Evolutionary conservation across 805 yeast species (phyloP).

Genomic region (Cyberlindnera amylophila): DNA sequence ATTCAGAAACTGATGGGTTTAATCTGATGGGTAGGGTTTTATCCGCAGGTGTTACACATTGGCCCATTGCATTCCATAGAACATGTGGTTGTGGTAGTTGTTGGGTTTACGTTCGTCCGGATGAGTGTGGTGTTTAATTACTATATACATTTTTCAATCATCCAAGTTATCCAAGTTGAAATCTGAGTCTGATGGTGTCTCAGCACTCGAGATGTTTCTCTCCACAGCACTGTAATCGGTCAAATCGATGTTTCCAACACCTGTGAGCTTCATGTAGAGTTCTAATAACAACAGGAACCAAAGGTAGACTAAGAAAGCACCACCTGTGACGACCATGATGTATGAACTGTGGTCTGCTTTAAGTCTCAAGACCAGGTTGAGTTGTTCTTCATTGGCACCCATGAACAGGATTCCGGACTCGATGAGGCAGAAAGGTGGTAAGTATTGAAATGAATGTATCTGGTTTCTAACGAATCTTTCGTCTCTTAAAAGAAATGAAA

Average conservation of each 20-base stretch:
- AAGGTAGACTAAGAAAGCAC: conserved; percentile 66
- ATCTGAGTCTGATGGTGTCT: conserved; percentile 17
- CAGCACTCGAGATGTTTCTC: conserved; percentile 7
- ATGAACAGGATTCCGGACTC: conserved; percentile 80
- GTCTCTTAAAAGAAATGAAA: conserved; percentile 71
- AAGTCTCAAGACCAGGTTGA: conserved; percentile 61
- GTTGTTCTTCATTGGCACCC: conserved; percentile 91
- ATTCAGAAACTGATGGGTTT: conserved; percentile 29
- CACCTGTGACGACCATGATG: conserved; percentile 63
- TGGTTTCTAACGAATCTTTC: conserved; percentile 39
- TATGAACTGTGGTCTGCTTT: conserved; percentile 87
- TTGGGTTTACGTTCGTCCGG: conserved; percentile 48
- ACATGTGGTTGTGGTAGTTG: conserved; percentile 77
- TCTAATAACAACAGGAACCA: conserved; percentile 61
- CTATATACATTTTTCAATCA: no score
- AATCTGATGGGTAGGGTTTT: conserved; percentile 15
- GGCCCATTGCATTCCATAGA: conserved; percentile 69
- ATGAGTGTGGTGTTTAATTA: conserved; percentile 8
- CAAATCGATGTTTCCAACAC: conserved; percentile 8
- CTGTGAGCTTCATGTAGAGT: conserved; percentile 47
- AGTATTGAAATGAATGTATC: conserved; percentile 71
- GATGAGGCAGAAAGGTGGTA: conserved; percentile 79
- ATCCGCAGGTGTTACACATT: conserved; percentile 29
- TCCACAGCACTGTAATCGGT: conserved; percentile 15
- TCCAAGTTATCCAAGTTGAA: conserved; percentile 24